Base-by-base conservation (phyloP, 2,329 filamentous ascomycete genomes). In the Colletotrichum liriopes region DNA sequence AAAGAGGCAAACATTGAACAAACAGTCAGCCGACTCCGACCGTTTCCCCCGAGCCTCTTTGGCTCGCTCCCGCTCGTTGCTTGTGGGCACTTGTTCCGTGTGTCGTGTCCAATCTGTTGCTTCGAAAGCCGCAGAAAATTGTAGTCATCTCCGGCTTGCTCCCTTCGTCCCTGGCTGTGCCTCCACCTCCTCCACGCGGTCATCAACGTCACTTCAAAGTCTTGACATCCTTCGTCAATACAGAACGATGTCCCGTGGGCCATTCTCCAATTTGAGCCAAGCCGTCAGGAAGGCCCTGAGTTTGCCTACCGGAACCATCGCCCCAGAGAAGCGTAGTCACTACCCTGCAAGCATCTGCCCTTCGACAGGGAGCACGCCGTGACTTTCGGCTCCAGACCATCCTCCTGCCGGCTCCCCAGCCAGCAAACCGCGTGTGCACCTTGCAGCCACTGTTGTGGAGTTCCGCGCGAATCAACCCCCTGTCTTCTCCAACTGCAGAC, bases 381-480 rank as follows among this genome's bases (percentile, higher is more conserved):
- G 54, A 51, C 65, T 29, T 70, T 65, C 70, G 65, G 65, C 70
- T 70, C 58, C 54, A 72, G 37, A 51, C 59, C 35, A 65, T 47
- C 39, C 32, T 49, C 32, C 39, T 70, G 39, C 70, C 70, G 70
- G 29, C 39, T 39, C 16, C 54, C 39, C 52, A 49, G 39, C 39
- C 20, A 64, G 23, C 37, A 52, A 37, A 18, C 35, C n/a, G 26
- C 26, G 11, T 54, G 35, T n/a, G 14, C 43, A 39, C n/a, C 37
- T 32, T 55, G 39, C 49, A 49, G 18, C 37, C 41, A 23, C 23
- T 3, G 62, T 5, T 23, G 65, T 70, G 59, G 70, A 70, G 70
- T 72, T 70, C 70, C 70, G 70, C 70, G 41, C 70, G 70, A 72
- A 72, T 72, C 70, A 70, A 23, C 32, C 52, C 54, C 70, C 70